Evolutionary conservation across 768 basidiomycete genomes (phyloP).

Genomic region (Phaeolepiota aurea): DNA sequence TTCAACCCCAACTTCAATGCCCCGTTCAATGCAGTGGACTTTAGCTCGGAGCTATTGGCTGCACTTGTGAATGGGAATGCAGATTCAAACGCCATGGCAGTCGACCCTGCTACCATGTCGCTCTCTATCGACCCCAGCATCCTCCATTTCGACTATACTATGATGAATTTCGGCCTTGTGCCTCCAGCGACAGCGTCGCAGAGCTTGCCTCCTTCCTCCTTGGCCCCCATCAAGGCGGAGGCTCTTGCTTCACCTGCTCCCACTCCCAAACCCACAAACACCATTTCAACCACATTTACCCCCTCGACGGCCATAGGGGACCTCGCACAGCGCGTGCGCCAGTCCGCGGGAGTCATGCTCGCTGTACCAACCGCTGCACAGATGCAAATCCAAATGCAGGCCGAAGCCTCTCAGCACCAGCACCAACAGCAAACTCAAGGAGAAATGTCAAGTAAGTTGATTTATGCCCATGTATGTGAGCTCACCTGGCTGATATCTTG

Average conservation of each 20-base stretch:
- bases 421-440: background rate
- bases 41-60: slow-evolving; percentile 21
- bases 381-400: slow-evolving; percentile 19
- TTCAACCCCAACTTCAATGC: slow-evolving; percentile 50
- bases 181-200: slow-evolving; percentile 35
- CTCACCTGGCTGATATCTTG: background rate
- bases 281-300: slow-evolving; percentile 8
- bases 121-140: too few species aligned
- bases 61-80: too few species aligned
- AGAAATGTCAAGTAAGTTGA: background rate
- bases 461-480: background rate
- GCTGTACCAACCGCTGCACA: slow-evolving; percentile 35
- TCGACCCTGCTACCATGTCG: slow-evolving; percentile 13
- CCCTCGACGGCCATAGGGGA: slow-evolving; percentile 29
- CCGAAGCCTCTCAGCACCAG: background rate
- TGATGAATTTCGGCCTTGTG: slow-evolving; percentile 13
- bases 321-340: slow-evolving; percentile 39
- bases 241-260: slow-evolving; percentile 18
- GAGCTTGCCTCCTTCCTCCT: slow-evolving; percentile 44
- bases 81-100: slow-evolving; percentile 8
- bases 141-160: slow-evolving; percentile 32
- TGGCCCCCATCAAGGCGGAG: slow-evolving; percentile 43
- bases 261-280: slow-evolving; percentile 12
- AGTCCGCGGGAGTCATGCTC: slow-evolving; percentile 50
- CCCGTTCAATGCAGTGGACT: slow-evolving; percentile 50